These are phyloP conservation scores for Alternaria infectoria DNA, from an alignment of 2,329 filamentous ascomycete species.

Conservation along the genomic window DNA sequence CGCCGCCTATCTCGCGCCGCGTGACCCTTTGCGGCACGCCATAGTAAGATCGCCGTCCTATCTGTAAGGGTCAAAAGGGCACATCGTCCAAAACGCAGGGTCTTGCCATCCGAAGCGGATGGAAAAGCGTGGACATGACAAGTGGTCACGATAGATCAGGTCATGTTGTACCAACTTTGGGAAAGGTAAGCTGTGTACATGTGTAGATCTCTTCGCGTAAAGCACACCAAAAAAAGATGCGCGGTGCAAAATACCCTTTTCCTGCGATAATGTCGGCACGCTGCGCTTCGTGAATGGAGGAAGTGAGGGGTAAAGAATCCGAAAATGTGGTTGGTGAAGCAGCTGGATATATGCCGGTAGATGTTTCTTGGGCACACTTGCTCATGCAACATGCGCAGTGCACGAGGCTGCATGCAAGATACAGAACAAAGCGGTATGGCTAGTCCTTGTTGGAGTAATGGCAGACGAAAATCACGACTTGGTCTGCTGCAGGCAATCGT, in stretches of 20 bases:
- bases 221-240: not conserved
- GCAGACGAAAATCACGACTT: not conserved
- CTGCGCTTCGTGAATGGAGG: not conserved
- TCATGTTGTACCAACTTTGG: not conserved
- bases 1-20: slow-evolving; percentile 2
- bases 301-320: not conserved
- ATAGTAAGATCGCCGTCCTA: slow-evolving; percentile 1
- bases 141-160: slow-evolving; percentile 3
- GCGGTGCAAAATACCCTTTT: not conserved
- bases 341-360: not conserved
- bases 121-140: slow-evolving; percentile 6
- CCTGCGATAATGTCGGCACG: not conserved
- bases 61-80: not conserved
- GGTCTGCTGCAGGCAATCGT: not conserved
- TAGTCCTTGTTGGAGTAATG: not conserved
- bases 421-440: not conserved
- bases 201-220: not conserved
- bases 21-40: slow-evolving; percentile 7
- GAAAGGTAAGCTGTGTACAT: not conserved
- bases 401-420: not conserved
- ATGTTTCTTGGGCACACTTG: not conserved
- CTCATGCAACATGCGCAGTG: not conserved
- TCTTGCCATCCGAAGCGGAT: not conserved
- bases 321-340: not conserved
- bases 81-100: not conserved